Evolutionary conservation across 208 protist genomes (phyloP).

Genomic region (Sergeia podlipaevii): DNA sequence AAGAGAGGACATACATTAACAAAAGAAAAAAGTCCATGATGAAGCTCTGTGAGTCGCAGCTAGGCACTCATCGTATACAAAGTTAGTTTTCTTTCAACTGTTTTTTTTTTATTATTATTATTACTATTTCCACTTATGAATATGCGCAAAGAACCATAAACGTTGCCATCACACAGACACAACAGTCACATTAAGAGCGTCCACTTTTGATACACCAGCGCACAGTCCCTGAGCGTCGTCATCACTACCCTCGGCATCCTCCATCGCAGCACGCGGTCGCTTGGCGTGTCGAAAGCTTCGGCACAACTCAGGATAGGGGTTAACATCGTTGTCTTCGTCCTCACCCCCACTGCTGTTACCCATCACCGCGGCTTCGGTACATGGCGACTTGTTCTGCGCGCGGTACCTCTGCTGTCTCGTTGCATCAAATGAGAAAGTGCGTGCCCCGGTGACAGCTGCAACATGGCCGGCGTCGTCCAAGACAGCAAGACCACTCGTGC

Average conservation of each 20-base stretch:
- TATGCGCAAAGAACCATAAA: background rate
- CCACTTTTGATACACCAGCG: background rate
- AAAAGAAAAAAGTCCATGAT: conserved; percentile 5
- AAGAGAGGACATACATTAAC: background rate
- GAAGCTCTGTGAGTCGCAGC: too few relatives aligned
- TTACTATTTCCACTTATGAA: too few relatives aligned
- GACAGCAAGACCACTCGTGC: conserved; percentile 23
- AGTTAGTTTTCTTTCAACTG: too few relatives aligned
- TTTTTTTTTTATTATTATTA: too few relatives aligned
- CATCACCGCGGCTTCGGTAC: background rate
- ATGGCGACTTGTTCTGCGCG: too few relatives aligned
- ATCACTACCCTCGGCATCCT: conserved; percentile 13
- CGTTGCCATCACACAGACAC: conserved; percentile 7
- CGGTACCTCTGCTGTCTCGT: conserved; percentile 3
- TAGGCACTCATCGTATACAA: too few relatives aligned
- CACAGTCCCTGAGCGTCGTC: background rate
- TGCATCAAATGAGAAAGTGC: conserved; percentile 7
- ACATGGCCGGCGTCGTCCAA: conserved; percentile 9
- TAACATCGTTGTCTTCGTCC: background rate
- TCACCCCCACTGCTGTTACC: conserved; percentile 7
- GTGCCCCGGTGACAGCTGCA: conserved; percentile 19
- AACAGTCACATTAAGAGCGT: conserved; percentile 1
- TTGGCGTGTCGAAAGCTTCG: too few relatives aligned
- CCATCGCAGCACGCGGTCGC: conserved; percentile 8
- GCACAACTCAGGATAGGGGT: background rate